phyloP scores from a whole-genome alignment of 306 rosid genomes.

The Astragalus membranaceus region DNA sequence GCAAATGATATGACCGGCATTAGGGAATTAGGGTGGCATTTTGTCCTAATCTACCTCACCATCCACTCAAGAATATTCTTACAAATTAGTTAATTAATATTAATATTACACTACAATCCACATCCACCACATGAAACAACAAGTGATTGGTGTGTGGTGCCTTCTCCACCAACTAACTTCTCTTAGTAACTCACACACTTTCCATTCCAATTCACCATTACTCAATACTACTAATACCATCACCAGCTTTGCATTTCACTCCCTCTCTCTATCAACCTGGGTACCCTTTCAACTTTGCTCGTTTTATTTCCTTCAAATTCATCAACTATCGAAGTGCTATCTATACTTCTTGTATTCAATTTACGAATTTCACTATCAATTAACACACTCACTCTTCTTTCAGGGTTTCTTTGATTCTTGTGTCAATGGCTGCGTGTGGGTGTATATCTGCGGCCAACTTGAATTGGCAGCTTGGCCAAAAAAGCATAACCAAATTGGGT shows the following conservation, averaged over 20 bases:
- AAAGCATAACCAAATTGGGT: constrained; percentile 20
- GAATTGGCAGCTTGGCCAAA: constrained; percentile 31
- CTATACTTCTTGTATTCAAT: no score
- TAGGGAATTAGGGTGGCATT: not conserved
- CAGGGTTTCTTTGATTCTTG: not conserved
- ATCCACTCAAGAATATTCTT: constrained; percentile 35
- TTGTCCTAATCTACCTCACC: constrained; percentile 22
- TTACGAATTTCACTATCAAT: no score
- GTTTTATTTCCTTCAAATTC: no score
- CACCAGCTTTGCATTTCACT: not conserved
- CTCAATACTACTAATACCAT: not conserved
- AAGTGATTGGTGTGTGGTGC: constrained; percentile 10
- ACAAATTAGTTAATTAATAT: not conserved
- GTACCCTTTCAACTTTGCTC: no score
- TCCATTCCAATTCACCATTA: not conserved
- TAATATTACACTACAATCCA: not conserved
- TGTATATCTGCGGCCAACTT: constrained; percentile 52
- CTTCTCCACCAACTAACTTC: constrained; percentile 12
- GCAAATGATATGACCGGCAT: not conserved
- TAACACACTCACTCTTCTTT: no score
- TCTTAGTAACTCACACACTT: not conserved
- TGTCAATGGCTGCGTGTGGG: constrained; percentile 52
- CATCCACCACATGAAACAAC: not conserved
- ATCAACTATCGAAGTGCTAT: no score
- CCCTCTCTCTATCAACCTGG: not conserved